Base-by-base conservation (phyloP, 352 stramenopile species). In the Phytophthora pistaciae region DNA sequence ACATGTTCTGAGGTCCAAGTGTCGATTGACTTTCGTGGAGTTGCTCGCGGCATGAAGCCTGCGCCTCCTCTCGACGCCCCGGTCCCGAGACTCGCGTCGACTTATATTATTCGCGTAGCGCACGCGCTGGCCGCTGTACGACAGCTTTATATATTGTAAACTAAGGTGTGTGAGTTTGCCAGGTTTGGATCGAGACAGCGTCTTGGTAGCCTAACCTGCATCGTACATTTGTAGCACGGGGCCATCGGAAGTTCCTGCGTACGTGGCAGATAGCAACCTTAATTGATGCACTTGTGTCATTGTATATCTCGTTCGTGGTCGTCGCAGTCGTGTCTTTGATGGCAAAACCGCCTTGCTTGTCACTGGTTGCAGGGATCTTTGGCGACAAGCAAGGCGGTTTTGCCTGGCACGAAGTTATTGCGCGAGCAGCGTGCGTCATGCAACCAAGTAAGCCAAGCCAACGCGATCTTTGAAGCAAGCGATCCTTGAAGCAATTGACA, bases 1-100 rank as follows among this genome's bases (percentile, higher is more conserved):
- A 80, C 64, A 87, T 87, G 65, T 91, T 88, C 56, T 91, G 80
- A 79, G 38, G 16, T 27, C 33, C 21, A 49, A 53, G 14, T 56
- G 56, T 56, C 44, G 2, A 56, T 62, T 46, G 59, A 72, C 21
- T 33, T 59, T 11, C 10, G 42, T 21, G 31, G 38, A 60, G 64
- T 52, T 76, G 68, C 63, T 68, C 21, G 63, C 58, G 53, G 31
- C 48, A 20, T 56, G 64, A 65, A 72, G 57, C 68, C 55, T 53
- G 68, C 57, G 27, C 23, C 56, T 70, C 68, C 33, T 21, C 44
- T 48, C 40, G 58, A 59, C 44, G 64, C 38, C 23, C 29, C 38
- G n/a, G 21, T 42, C 29, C 27, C 54, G 67, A 67, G 57, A 23
- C 16, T 55, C 42, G 55, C 44, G 52, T 65, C 64, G 61, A 68